Base-by-base conservation (phyloP, 768 basidiomycete species). In the Suillus paluster region DNA sequence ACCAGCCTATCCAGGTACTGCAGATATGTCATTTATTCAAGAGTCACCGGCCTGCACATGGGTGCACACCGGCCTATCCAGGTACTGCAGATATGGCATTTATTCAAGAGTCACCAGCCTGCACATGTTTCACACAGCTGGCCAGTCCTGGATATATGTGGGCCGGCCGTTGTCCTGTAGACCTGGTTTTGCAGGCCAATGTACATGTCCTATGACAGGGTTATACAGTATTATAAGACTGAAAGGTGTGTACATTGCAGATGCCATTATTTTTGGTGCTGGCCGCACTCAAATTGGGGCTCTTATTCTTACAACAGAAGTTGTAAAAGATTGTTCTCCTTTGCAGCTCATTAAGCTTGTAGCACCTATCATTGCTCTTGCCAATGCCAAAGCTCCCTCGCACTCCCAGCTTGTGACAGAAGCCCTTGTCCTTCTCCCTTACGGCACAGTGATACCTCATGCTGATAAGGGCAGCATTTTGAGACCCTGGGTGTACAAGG, bases 191-290 rank as follows among this genome's bases (percentile, higher is more conserved):
- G n/a, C n/a, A n/a, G n/a, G n/a, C n/a, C n/a, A n/a, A n/a, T n/a
- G n/a, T n/a, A n/a, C n/a, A n/a, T n/a, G n/a, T n/a, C n/a, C n/a
- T n/a, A n/a, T n/a, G n/a, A n/a, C n/a, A n/a, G n/a, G n/a, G n/a
- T n/a, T n/a, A n/a, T n/a, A n/a, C n/a, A n/a, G n/a, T n/a, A n/a
- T n/a, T n/a, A n/a, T n/a, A n/a, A n/a, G n/a, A n/a, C n/a, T n/a
- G n/a, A n/a, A n/a, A n/a, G n/a, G n/a, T n/a, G n/a, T n/a, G n/a
- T 77, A 78, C 56, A 77, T 85, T 19, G 70, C 75, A 0, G 85
- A 86, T 59, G 84, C 81, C 36, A 79, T 86, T 64, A 80, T 86
- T 55, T 86, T 86, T 45, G 85, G 85, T 12, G 75, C 79, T 17
- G 79, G 73, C 11, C 71, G 79, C 30, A 77, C 83, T 8, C 84